Percentiles rank a stretch among this genome's conserved stretches.
Conservation (phyloP, 495 filamentous ascomycete genomes). For the Penicillium parvum region DNA sequence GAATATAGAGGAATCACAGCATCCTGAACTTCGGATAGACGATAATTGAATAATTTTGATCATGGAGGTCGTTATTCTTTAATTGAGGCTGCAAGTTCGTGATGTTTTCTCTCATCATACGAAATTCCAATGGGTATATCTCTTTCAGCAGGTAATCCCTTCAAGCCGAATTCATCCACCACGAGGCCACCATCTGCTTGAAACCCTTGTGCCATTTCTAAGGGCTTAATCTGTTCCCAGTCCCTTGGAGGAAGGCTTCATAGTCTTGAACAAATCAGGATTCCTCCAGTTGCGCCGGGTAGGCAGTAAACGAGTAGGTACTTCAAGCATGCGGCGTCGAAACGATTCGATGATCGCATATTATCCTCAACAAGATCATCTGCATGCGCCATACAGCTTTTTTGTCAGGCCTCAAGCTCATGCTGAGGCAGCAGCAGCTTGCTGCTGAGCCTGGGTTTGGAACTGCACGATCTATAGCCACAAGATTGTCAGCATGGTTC, state of each 20-base stretch:
- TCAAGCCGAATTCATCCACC: neutral
- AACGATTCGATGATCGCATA: too few species aligned
- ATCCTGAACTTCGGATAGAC: neutral
- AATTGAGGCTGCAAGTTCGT: neutral
- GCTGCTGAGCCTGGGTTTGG: constrained; percentile 40
- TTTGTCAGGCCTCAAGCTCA: too few species aligned
- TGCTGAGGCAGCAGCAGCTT: constrained; percentile 35
- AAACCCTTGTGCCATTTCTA: too few species aligned
- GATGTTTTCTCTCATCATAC: neutral
- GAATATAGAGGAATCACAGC: constrained; percentile 9
- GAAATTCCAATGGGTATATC: constrained; percentile 20
- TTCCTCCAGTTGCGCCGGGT: too few species aligned
- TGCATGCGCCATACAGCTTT: too few species aligned
- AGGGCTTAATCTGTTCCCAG: too few species aligned
- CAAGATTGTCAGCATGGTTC: constrained; percentile 13
- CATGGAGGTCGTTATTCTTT: neutral
- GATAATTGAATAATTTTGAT: neutral
- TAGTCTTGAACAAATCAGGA: too few species aligned
- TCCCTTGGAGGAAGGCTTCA: too few species aligned
- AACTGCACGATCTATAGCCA: constrained; percentile 41
- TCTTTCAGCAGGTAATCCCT: neutral
- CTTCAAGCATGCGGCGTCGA: too few species aligned
- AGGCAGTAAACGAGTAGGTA: too few species aligned
- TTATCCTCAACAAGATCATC: too few species aligned
- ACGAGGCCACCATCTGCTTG: neutral